A percentile compares a stretch with the other conserved stretches of the same genome.
Conservation (phyloP, 78 protist genomes). For the Dictyostelium capitatum region DNA sequence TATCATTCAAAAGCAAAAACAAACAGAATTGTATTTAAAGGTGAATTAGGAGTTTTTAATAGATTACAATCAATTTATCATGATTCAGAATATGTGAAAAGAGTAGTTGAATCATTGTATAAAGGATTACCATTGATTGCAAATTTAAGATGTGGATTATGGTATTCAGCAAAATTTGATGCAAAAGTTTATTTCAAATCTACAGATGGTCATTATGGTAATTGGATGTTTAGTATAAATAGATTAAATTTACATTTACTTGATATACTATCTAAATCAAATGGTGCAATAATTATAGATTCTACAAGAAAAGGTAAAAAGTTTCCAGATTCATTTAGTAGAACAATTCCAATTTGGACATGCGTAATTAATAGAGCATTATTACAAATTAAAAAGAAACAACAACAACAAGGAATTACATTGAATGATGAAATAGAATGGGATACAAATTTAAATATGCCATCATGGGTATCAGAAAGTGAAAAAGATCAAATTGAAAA, state of each 20-base stretch:
- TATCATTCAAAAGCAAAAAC: not conserved
- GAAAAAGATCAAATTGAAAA: constrained; percentile 42
- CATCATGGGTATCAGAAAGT: constrained; percentile 51
- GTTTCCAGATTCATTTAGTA: constrained; percentile 76
- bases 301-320: constrained; percentile 83
- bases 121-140: constrained; percentile 47
- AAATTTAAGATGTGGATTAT: constrained; percentile 79
- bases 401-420: not conserved
- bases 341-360: constrained; percentile 84
- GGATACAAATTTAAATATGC: constrained; percentile 20
- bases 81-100: constrained; percentile 54
- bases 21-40: constrained; percentile 26
- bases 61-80: constrained; percentile 53
- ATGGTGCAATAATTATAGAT: constrained; percentile 54
- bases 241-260: constrained; percentile 62
- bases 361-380: constrained; percentile 53
- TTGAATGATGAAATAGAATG: not conserved
- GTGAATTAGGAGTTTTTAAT: constrained; percentile 27
- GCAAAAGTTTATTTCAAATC: constrained; percentile 69
- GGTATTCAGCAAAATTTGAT: constrained; percentile 63
- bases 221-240: constrained; percentile 67
- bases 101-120: not conserved
- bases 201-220: constrained; percentile 88
- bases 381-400: not conserved
- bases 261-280: not conserved